Conservation (phyloP, 768 basidiomycete genomes). For the Trametes maxima region DNA sequence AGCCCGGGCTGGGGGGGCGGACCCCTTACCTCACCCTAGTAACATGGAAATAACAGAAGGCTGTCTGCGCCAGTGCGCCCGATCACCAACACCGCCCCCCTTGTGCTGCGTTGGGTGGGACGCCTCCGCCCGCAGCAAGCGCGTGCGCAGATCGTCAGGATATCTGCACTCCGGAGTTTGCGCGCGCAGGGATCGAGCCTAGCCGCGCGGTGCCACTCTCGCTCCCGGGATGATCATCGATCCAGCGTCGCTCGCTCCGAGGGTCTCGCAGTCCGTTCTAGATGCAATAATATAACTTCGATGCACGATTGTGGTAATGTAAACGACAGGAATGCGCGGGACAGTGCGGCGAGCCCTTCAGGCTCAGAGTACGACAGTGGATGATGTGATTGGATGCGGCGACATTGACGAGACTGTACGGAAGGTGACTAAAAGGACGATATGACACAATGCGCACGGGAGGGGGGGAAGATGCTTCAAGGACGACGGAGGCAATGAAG, state of each 20-base stretch:
- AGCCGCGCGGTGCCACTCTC: not conserved
- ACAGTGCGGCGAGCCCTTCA: constrained; percentile 32
- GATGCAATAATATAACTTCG: constrained; percentile 22
- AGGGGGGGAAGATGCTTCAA: constrained; percentile 21
- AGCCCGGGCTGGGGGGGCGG: not conserved
- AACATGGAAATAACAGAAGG: constrained; percentile 25
- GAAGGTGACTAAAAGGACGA: constrained; percentile 25
- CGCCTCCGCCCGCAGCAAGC: constrained; percentile 11
- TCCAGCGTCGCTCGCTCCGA: constrained; percentile 7
- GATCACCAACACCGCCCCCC: constrained; percentile 12
- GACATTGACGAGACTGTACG: constrained; percentile 43
- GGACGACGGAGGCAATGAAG: constrained; percentile 22
- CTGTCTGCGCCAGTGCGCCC: constrained; percentile 10
- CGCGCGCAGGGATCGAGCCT: constrained; percentile 11
- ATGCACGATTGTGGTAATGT: constrained; percentile 29
- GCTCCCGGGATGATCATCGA: not conserved
- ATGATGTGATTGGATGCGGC: constrained; percentile 45
- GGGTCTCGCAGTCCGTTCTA: not conserved
- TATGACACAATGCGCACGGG: constrained; percentile 32
- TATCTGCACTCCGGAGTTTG: constrained; percentile 4
- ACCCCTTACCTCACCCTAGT: constrained; percentile 27
- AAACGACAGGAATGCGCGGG: constrained; percentile 27
- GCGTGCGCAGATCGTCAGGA: constrained; percentile 14
- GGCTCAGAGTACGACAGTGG: constrained; percentile 43
- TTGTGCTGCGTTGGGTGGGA: constrained; percentile 15